Conservation (phyloP, 2,329 filamentous ascomycete species). For the Talaromyces amestolkiae region DNA sequence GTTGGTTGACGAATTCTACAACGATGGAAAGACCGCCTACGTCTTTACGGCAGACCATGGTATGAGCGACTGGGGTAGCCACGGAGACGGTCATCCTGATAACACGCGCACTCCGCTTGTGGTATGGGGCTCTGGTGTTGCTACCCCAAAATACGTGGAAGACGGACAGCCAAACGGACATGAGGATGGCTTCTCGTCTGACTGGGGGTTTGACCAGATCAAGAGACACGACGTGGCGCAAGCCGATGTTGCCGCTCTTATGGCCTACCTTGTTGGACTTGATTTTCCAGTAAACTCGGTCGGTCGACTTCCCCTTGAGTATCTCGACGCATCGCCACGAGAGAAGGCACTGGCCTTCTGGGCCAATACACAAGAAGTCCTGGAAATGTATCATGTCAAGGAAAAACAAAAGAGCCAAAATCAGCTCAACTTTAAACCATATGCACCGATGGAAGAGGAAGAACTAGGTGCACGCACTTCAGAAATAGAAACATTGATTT, state of each 20-base stretch:
- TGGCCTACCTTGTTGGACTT: conserved; percentile 85
- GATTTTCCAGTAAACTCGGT: conserved; percentile 96
- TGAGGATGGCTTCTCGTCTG: conserved; percentile 79
- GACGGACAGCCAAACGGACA: conserved; percentile 70
- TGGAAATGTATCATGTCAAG: conserved; percentile 96
- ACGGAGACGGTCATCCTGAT: conserved; percentile 95
- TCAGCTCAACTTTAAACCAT: conserved; percentile 76
- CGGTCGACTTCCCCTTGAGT: conserved; percentile 83
- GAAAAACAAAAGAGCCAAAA: conserved; percentile 76
- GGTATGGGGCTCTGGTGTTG: conserved; percentile 88
- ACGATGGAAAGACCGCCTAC: conserved; percentile 80
- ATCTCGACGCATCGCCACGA: conserved; percentile 66
- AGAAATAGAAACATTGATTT: conserved; percentile 67
- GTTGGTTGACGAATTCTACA: conserved; percentile 81
- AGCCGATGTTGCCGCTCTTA: conserved; percentile 89
- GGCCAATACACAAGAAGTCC: conserved; percentile 78
- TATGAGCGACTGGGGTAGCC: conserved; percentile 99
- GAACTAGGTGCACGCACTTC: conserved; percentile 65
- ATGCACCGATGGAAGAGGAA: conserved; percentile 63
- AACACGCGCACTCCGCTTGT: conserved; percentile 94
- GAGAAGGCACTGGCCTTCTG: conserved; percentile 83
- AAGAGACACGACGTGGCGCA: conserved; percentile 88
- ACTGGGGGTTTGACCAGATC: conserved; percentile 80
- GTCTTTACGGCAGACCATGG: conserved; percentile 97
- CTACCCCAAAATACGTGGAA: conserved; percentile 62